Percentiles rank a stretch among this genome's conserved stretches.
Conservation (phyloP, 2,329 filamentous ascomycete genomes). For the Chaetomiaceae sp. region DNA sequence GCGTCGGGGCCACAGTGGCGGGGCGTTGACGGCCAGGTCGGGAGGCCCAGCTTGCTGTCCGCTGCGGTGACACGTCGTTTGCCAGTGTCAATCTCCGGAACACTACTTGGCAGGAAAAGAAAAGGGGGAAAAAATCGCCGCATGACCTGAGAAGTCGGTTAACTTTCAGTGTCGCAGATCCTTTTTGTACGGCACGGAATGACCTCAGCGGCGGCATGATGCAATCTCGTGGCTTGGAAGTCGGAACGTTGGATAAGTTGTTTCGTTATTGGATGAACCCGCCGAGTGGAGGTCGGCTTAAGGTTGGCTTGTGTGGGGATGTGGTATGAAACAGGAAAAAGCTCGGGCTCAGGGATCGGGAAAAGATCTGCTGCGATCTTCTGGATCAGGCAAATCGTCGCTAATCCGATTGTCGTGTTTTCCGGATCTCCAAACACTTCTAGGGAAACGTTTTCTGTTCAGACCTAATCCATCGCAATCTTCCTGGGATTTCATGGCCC, state of each 20-base stretch:
- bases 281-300: conserved; percentile 6
- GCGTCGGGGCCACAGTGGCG: not conserved
- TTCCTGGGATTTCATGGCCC: too few species aligned
- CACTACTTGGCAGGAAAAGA: not conserved
- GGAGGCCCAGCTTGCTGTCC: not conserved
- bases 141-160: not conserved
- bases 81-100: not conserved
- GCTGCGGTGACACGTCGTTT: not conserved
- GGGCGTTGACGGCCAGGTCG: not conserved
- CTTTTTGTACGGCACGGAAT: not conserved
- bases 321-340: not conserved
- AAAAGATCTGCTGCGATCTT: too few species aligned
- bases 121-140: too few species aligned
- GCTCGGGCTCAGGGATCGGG: not conserved
- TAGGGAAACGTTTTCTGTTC: not conserved
- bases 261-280: too few species aligned
- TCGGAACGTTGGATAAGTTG: not conserved
- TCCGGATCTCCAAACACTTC: not conserved
- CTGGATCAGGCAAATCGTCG: conserved; percentile 3
- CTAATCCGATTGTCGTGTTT: not conserved
- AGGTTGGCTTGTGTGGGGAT: conserved; percentile 9
- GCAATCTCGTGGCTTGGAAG: not conserved
- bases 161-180: not conserved
- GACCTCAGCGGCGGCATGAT: not conserved
- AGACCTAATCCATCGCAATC: not conserved